Evolutionary conservation across 768 basidiomycete genomes (phyloP).

Genomic region (Kwoniella dendrophila): DNA sequence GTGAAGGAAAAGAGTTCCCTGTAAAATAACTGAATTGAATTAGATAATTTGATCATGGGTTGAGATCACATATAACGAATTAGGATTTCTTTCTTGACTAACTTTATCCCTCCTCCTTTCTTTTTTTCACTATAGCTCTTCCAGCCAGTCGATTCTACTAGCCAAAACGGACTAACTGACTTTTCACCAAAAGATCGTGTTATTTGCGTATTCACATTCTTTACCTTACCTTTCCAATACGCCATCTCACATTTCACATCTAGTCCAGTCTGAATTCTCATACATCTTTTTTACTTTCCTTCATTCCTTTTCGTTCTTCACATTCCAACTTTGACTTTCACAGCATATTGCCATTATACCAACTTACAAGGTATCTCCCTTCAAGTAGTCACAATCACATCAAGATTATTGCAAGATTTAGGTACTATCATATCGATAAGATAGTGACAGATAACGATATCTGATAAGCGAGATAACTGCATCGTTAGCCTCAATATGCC

Average conservation of each 20-base stretch:
- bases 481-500: conserved; percentile 16
- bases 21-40: too few relatives aligned
- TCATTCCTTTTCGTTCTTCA: background rate
- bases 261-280: background rate
- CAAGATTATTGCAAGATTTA: too few relatives aligned
- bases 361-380: background rate
- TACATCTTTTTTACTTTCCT: background rate
- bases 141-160: background rate
- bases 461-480: too few relatives aligned
- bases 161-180: background rate
- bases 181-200: background rate
- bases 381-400: too few relatives aligned
- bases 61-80: background rate
- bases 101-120: background rate
- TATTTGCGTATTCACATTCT: background rate
- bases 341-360: background rate
- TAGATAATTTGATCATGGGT: background rate
- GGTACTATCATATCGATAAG: too few relatives aligned
- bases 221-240: background rate
- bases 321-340: background rate
- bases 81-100: background rate
- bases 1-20: too few relatives aligned
- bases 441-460: too few relatives aligned
- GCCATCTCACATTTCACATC: background rate
- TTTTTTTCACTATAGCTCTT: background rate